Evolutionary conservation across 257 asterid species (phyloP), one percentile per base, ranked within the genome.

Genomic region (Solanum chiquidenum): DNA sequence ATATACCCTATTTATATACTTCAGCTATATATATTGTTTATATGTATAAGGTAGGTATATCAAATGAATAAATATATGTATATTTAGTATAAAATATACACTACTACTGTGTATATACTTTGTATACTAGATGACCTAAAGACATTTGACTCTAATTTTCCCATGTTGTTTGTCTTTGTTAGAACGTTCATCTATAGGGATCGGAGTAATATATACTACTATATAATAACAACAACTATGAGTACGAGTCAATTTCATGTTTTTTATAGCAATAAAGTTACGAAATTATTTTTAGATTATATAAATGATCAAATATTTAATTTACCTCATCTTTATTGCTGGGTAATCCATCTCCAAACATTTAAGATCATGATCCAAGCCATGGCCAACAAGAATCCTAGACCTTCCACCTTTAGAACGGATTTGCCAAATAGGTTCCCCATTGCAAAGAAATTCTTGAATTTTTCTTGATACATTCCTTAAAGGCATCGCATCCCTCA

Each of bases 401-500:
- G 98, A 96, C 89, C 92, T 94, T 86, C 98, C 95, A 21, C 94
- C 96, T 88, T 93, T 93, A 18, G 96, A 92, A 76, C 98, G 98
- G 84, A 96, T 94, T 87, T 94, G 95, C 98, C 98, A 93, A 83
- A 91, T 90, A 18, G 98, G 97, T 88, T 96, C 99, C 12, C 98
- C 98, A 69, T 96, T 95, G 94, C 98, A 93, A 35, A 96, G 89
- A 68, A 86, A 96, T 62, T 96, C 99, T 90, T 94, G 96, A 90
- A 95, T 95, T 92, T 95, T 96, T 77, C 96, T 91, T 83, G 90
- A 92, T 25, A 94, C 97, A 87, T 94, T 98, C 88, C 87, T 94
- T 40, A 91, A 82, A 10, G 98, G 95, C 93, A 90, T 92, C 7
- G 98, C 99, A 58, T 96, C 99, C 91, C 96, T 93, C 90, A 96